phyloP scores from a whole-genome alignment of 1,284 basidiomycete genomes.

The Ustilago lituana region DNA sequence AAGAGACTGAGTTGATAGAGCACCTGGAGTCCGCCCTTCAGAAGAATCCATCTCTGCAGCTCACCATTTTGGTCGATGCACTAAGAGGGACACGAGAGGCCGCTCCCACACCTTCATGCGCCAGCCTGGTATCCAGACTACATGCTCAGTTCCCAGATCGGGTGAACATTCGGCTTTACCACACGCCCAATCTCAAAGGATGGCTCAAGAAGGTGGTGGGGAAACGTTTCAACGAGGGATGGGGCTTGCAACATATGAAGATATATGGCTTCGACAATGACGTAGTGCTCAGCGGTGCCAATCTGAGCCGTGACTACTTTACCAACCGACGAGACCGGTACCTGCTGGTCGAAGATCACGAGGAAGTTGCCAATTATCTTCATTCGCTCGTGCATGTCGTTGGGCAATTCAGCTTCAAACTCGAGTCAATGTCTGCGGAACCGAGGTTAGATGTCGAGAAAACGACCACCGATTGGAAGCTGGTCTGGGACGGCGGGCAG shows the following conservation, averaged over 20 bases:
- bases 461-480: slow-evolving; percentile 25
- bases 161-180: slow-evolving; percentile 79
- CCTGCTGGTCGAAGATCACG: slow-evolving; percentile 77
- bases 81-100: slow-evolving; percentile 88
- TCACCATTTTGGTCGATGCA: slow-evolving; percentile 84
- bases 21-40: slow-evolving; percentile 40
- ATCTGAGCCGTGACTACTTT: slow-evolving; percentile 92
- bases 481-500: slow-evolving; percentile 61
- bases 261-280: slow-evolving; percentile 93
- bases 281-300: slow-evolving; percentile 93
- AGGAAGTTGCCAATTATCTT: slow-evolving; percentile 81
- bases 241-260: slow-evolving; percentile 98
- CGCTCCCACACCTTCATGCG: slow-evolving; percentile 70
- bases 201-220: slow-evolving; percentile 82
- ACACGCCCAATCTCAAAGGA: slow-evolving; percentile 81
- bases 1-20: slow-evolving; percentile 53
- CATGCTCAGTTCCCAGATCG: slow-evolving; percentile 74
- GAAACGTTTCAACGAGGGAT: slow-evolving; percentile 94
- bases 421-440: slow-evolving; percentile 11
- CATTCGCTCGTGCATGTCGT: slow-evolving; percentile 78
- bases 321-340: slow-evolving; percentile 95
- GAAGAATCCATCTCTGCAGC: slow-evolving; percentile 74
- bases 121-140: slow-evolving; percentile 64
- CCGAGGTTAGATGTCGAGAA: not conserved
- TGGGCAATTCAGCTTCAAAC: slow-evolving; percentile 77